Evolutionary conservation across 331 rosid genomes (phyloP).

Genomic region (Acacia concinna): DNA sequence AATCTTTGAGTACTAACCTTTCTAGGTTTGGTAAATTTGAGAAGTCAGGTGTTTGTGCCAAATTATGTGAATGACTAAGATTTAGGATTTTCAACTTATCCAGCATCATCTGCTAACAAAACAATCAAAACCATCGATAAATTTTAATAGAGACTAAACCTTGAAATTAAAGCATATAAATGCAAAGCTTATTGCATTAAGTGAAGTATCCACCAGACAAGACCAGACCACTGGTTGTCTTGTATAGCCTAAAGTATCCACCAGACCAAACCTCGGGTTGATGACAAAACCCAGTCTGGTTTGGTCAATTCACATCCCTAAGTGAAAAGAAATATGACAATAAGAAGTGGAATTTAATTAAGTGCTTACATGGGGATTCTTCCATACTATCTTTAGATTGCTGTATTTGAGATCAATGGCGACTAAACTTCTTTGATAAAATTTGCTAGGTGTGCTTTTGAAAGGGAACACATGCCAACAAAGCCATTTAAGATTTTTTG

Average conservation of each 20-base stretch:
- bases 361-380: neutral
- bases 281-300: too few species aligned
- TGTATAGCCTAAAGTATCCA: too few species aligned
- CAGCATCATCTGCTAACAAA: too few species aligned
- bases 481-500: neutral
- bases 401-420: neutral
- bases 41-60: neutral
- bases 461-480: neutral
- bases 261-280: too few species aligned
- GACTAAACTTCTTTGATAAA: neutral
- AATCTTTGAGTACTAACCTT: neutral
- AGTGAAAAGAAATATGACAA: neutral
- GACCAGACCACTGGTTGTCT: too few species aligned
- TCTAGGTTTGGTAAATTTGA: neutral
- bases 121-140: too few species aligned
- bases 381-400: neutral
- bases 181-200: too few species aligned
- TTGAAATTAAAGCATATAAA: neutral
- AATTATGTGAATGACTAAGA: neutral
- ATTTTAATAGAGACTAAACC: neutral
- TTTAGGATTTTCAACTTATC: neutral
- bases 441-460: neutral
- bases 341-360: neutral
- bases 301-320: too few species aligned
- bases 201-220: too few species aligned